A percentile compares a stretch with the other conserved stretches of the same genome.
Evolutionary conservation across 2,329 filamentous ascomycete species (phyloP).

Genomic region (Cercospora sp.): DNA sequence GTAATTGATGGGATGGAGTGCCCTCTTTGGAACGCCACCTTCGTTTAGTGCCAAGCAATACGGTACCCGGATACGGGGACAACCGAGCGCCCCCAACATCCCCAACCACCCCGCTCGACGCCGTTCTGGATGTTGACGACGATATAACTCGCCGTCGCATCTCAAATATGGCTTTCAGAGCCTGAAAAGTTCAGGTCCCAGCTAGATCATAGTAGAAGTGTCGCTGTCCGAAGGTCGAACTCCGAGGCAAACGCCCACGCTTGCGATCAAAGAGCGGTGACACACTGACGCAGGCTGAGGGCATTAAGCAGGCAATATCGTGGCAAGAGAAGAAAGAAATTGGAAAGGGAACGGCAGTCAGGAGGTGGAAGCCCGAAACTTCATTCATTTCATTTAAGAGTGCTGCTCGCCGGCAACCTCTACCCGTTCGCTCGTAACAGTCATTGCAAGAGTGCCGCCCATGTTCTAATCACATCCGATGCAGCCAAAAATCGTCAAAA

Average conservation of each 20-base stretch:
- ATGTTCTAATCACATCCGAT: not conserved
- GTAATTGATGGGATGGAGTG: not conserved
- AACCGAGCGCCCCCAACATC: not conserved
- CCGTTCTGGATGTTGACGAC: not conserved
- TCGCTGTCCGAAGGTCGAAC: not conserved
- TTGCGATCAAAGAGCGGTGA: not conserved
- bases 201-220: not conserved
- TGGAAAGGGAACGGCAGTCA: not conserved
- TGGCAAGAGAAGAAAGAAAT: not conserved
- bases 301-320: too few relatives aligned
- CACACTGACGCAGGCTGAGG: not conserved
- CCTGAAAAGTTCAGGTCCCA: not conserved
- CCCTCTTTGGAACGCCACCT: not conserved
- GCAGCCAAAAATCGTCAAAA: conserved; percentile 43
- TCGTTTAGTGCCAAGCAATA: not conserved
- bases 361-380: not conserved
- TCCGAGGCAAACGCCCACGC: not conserved
- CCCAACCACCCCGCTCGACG: not conserved
- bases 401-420: conserved; percentile 4
- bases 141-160: not conserved
- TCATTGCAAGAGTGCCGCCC: not conserved
- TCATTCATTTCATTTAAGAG: conserved; percentile 6
- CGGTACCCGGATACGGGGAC: not conserved
- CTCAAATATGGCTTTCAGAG: too few relatives aligned
- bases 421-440: conserved; percentile 2